Evolutionary conservation across 495 filamentous ascomycete genomes (phyloP).

Genomic region (Annulohypoxylon maeteangense): DNA sequence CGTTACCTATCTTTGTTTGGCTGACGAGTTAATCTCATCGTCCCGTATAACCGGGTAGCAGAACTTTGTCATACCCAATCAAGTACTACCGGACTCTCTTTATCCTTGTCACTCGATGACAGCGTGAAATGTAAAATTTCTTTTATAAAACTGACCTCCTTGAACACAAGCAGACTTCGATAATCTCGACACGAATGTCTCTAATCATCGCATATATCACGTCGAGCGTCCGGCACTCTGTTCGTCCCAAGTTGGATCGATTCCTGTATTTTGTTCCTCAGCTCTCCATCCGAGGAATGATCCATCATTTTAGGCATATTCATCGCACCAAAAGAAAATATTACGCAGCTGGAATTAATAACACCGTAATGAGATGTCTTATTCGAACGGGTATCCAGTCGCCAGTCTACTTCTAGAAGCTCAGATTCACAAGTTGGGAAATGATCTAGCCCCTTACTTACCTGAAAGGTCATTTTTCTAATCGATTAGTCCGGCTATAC

Average conservation of each 20-base stretch:
- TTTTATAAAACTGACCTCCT: not conserved
- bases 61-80: not conserved
- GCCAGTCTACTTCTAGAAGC: not conserved
- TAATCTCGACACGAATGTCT: not conserved
- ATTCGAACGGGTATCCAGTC: not conserved
- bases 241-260: not conserved
- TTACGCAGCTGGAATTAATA: not conserved
- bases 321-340: not conserved
- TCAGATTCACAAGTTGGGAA: not conserved
- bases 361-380: not conserved
- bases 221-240: not conserved
- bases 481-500: not conserved
- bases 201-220: not conserved
- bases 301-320: not conserved
- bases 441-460: not conserved
- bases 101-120: not conserved
- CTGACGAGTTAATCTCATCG: constrained; percentile 9
- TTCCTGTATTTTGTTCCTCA: not conserved
- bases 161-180: not conserved
- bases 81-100: not conserved
- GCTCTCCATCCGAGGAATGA: not conserved
- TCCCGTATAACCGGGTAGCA: not conserved
- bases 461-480: not conserved
- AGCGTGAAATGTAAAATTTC: not conserved
- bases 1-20: constrained; percentile 2